These are phyloP conservation scores for Chenopodium album DNA, from an alignment of 148 eudicot species.

Conservation along the genomic window DNA sequence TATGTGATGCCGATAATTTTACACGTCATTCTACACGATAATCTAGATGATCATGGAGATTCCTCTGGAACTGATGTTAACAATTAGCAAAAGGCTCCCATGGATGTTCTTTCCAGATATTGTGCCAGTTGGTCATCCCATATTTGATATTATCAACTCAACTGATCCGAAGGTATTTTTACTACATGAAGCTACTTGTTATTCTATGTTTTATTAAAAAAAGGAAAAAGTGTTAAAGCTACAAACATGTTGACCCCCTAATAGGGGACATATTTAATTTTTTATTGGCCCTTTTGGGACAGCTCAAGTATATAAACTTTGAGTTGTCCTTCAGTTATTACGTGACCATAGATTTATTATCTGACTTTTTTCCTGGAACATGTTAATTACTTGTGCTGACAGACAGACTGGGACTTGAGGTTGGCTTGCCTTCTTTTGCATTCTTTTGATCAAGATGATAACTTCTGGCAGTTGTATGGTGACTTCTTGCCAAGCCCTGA, in stretches of 20 bases:
- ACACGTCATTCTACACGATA: conserved; percentile 7
- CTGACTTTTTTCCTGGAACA: neutral
- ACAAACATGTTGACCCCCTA: neutral
- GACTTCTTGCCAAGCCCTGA: conserved; percentile 89
- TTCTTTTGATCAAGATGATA: conserved; percentile 78
- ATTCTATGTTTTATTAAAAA: no score
- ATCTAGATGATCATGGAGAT: conserved; percentile 94
- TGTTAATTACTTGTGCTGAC: conserved; percentile 33
- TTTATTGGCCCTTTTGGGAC: neutral
- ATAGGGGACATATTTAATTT: no score
- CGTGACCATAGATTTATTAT: neutral
- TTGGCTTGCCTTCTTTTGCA: conserved; percentile 89
- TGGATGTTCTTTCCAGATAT: conserved; percentile 99
- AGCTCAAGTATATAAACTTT: neutral
- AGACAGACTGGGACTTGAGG: conserved; percentile 99
- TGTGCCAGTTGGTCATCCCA: conserved; percentile 92
- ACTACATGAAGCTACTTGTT: neutral
- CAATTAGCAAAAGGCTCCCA: conserved; percentile 83
- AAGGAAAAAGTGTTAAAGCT: neutral
- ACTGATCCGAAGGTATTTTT: conserved; percentile 78
- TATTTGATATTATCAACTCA: conserved; percentile 92
- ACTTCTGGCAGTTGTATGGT: conserved; percentile 93
- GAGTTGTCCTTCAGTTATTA: neutral
- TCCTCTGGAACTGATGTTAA: conserved; percentile 91
- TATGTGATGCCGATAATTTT: conserved; percentile 1